phyloP scores from a whole-genome alignment of 1,284 basidiomycete genomes.

The Ustilago loliicola region DNA sequence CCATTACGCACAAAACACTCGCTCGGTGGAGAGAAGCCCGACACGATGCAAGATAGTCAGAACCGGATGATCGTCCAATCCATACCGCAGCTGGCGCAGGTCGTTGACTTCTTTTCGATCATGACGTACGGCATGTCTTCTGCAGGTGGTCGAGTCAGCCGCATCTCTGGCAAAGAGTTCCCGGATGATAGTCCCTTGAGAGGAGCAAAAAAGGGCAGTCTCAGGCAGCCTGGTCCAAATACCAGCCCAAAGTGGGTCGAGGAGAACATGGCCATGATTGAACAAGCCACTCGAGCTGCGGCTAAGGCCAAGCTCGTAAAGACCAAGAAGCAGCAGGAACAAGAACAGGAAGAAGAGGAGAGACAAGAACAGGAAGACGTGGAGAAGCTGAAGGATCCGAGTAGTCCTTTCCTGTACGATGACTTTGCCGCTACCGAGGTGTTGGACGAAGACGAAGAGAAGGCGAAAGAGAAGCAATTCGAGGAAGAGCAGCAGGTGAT shows the following conservation, averaged over 20 bases:
- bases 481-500: conserved; percentile 1
- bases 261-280: conserved; percentile 38
- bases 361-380: conserved; percentile 4
- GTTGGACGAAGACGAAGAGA: conserved; percentile 19
- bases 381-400: conserved; percentile 29
- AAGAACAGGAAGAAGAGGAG: not conserved
- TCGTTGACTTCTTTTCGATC: conserved; percentile 50
- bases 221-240: conserved; percentile 52
- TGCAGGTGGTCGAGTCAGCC: conserved; percentile 17
- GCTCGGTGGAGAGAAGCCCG: conserved; percentile 13
- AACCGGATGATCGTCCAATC: conserved; percentile 50
- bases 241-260: conserved; percentile 41
- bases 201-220: conserved; percentile 38
- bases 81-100: conserved; percentile 31
- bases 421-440: conserved; percentile 19
- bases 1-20: conserved; percentile 34
- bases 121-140: conserved; percentile 62
- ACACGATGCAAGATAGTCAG: conserved; percentile 18
- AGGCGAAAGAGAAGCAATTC: not conserved
- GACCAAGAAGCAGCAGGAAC: not conserved
- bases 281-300: conserved; percentile 15
- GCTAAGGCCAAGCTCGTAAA: conserved; percentile 10
- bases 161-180: conserved; percentile 26
- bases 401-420: conserved; percentile 26
- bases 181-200: conserved; percentile 40